Conservation (phyloP, 345 rosid species). For the Gossypium sturtianum region DNA sequence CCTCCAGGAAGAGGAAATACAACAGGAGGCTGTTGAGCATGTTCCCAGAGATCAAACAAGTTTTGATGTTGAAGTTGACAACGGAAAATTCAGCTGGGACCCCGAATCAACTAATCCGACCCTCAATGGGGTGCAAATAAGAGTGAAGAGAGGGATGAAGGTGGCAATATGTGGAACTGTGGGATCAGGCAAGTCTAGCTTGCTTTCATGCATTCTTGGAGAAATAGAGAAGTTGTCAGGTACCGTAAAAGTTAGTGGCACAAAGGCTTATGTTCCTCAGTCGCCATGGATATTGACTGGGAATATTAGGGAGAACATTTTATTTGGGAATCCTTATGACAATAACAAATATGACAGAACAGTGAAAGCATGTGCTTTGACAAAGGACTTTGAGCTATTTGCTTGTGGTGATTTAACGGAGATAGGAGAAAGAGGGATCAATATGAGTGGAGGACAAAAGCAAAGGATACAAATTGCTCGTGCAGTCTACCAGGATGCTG, state of each 20-base stretch:
- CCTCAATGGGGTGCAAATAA: constrained; percentile 51
- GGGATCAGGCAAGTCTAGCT: constrained; percentile 88
- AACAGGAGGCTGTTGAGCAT: constrained; percentile 50
- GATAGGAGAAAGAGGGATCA: constrained; percentile 95
- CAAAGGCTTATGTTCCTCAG: constrained; percentile 83
- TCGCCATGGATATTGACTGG: constrained; percentile 89
- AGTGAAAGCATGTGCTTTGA: constrained; percentile 70
- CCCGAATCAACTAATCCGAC: constrained; percentile 44
- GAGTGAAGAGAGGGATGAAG: constrained; percentile 72
- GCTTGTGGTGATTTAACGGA: constrained; percentile 73
- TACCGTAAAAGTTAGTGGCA: constrained; percentile 61
- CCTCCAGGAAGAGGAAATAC: constrained; percentile 70
- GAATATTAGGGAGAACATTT: constrained; percentile 73
- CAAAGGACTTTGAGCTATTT: constrained; percentile 78
- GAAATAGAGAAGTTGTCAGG: constrained; percentile 76
- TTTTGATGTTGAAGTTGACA: constrained; percentile 48
- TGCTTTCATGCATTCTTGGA: constrained; percentile 71
- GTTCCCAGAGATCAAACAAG: constrained; percentile 34
- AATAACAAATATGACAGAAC: constrained; percentile 48
- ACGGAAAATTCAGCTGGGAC: constrained; percentile 72
- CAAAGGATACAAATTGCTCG: constrained; percentile 94
- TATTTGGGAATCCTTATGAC: constrained; percentile 66
- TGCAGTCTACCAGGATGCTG: constrained; percentile 89
- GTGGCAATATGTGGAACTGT: constrained; percentile 87
- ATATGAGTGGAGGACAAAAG: constrained; percentile 98